Evolutionary conservation across 345 rosid genomes (phyloP), one percentile per base, ranked within the genome.

Genomic region (Eucalyptus guilfoylei): DNA sequence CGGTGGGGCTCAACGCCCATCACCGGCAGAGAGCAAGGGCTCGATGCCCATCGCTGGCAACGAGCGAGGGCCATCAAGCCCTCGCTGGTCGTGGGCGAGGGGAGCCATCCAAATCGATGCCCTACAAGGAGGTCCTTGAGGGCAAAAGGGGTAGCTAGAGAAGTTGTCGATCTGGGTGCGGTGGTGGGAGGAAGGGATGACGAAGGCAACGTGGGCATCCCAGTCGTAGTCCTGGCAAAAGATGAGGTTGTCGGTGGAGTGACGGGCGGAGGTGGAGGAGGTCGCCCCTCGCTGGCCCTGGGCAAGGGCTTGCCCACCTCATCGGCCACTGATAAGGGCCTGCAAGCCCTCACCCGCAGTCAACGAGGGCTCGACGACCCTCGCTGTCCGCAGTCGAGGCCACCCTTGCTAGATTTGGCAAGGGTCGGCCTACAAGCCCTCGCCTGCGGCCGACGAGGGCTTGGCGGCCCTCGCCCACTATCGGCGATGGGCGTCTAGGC

Each of bases 141-240:
- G 4, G 0, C 21, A 50, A 50, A 48, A 16, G 23, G 54, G 54
- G 54, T 17, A 50, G 54, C 9, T 1, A 3, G 1, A 50, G 4
- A 50, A 50, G 54, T 50, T 17, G 54, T 50, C 54, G 3, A 50
- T 50, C 23, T 16, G 0, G 54, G 54, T 16, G 54, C 4, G 0
- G 0, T 50, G 54, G 8, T 50, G 21, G 21, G 21, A 50, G 54
- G 54, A 50, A 50, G 54, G 54, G 54, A 50, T 16, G 8, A 6
- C 0, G 4, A 50, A 50, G 54, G 54, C 4, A 0, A 50, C 1
- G 21, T 50, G 54, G 54, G 21, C 8, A 1, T 50, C 54, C 52
- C 1, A 16, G 0, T 50, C 54, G 0, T 50, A 50, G 1, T 16
- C 54, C 0, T 16, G 0, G 1, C 8, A 6, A 0, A 16, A 50